A percentile compares a stretch with the other conserved stretches of the same genome.
These are phyloP conservation scores for Paragyromitra xinjiangensis DNA, from an alignment of 495 filamentous ascomycete genomes.

Conservation along the genomic window DNA sequence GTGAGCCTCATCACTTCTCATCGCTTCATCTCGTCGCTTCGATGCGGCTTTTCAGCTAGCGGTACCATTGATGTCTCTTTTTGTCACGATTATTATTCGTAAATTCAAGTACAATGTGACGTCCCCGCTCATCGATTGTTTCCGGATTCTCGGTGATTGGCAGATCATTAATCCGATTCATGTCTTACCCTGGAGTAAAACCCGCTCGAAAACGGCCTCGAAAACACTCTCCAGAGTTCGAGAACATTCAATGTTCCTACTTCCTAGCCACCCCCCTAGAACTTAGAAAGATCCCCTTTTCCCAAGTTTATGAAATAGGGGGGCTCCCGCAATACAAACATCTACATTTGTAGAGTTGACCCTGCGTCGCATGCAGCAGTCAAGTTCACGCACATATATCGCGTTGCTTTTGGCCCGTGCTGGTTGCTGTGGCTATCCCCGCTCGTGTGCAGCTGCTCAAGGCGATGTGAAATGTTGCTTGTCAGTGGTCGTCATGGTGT, in stretches of 20 bases:
- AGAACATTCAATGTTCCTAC: background rate
- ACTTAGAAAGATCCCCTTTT: constrained; percentile 3
- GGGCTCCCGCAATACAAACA: constrained; percentile 20
- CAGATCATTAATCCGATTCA: constrained; percentile 29
- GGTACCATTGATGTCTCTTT: constrained; percentile 5
- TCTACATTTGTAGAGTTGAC: constrained; percentile 17
- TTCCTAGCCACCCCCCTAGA: background rate
- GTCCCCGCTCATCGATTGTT: constrained; percentile 21
- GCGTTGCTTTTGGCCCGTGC: constrained; percentile 33
- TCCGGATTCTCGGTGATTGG: constrained; percentile 19
- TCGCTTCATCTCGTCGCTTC: constrained; percentile 31
- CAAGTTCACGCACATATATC: constrained; percentile 21
- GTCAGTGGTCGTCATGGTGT: constrained; percentile 24
- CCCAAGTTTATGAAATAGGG: constrained; percentile 6
- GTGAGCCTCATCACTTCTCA: constrained; percentile 43
- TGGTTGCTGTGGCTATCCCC: constrained; percentile 19
- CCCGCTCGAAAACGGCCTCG: constrained; percentile 17
- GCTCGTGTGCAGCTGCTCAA: constrained; percentile 17
- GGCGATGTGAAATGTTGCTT: constrained; percentile 26
- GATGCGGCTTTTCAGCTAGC: background rate
- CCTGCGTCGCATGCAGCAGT: constrained; percentile 23
- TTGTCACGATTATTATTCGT: constrained; percentile 24
- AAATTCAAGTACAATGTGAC: constrained; percentile 21
- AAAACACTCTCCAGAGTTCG: background rate
- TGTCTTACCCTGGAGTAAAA: constrained; percentile 12